phyloP scores from a whole-genome alignment of 345 rosid species.

The Eutrema japonicum region DNA sequence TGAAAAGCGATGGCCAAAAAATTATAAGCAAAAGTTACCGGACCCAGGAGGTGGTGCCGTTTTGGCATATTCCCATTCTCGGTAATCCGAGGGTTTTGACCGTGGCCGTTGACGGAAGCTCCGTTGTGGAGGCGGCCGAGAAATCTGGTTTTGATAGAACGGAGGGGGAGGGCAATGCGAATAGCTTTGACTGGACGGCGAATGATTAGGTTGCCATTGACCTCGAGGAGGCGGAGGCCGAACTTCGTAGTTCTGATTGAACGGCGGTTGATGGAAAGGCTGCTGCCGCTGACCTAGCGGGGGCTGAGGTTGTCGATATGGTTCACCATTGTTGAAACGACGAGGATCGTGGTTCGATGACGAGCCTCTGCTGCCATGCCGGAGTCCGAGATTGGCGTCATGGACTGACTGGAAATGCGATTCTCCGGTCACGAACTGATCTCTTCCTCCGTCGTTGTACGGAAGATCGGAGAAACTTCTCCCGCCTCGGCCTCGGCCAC shows the following conservation, averaged over 20 bases:
- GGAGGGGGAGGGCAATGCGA: slow-evolving; percentile 46
- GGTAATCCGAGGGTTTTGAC: slow-evolving; percentile 62
- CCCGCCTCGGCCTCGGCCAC: slow-evolving; percentile 58
- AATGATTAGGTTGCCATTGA: slow-evolving; percentile 41
- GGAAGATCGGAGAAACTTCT: slow-evolving; percentile 64
- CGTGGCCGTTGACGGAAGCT: slow-evolving; percentile 50
- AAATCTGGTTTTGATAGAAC: slow-evolving; percentile 49
- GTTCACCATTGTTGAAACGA: background rate
- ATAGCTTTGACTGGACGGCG: slow-evolving; percentile 36
- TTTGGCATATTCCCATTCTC: slow-evolving; percentile 78
- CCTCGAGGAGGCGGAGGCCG: slow-evolving; percentile 39
- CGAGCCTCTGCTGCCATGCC: slow-evolving; percentile 40
- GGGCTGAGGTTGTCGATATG: no score
- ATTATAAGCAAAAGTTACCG: slow-evolving; percentile 48
- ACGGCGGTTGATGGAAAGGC: slow-evolving; percentile 22
- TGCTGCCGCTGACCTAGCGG: background rate
- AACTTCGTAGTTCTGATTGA: slow-evolving; percentile 29
- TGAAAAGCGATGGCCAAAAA: background rate
- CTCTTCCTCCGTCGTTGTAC: slow-evolving; percentile 47
- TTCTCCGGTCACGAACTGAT: slow-evolving; percentile 49
- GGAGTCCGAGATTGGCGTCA: slow-evolving; percentile 52
- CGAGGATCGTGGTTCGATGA: slow-evolving; percentile 34
- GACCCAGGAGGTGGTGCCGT: slow-evolving; percentile 55
- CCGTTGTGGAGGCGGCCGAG: slow-evolving; percentile 51
- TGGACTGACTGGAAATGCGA: slow-evolving; percentile 54